Evolutionary conservation across 176 grass and related monocot species (phyloP).

Genomic region (Pontederia paniculata): DNA sequence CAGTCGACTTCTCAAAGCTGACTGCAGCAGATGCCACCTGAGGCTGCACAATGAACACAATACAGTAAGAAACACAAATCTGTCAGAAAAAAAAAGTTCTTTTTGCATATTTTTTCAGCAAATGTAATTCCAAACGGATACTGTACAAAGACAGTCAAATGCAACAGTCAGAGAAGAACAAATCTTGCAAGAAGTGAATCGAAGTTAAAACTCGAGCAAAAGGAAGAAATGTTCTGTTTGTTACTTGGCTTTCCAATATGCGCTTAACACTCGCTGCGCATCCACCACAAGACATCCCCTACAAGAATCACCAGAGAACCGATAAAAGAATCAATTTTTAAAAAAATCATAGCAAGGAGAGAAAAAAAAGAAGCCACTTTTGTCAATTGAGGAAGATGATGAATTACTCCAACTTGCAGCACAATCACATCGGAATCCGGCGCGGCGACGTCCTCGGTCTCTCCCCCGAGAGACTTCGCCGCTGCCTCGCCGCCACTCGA

Average conservation of each 20-base stretch:
- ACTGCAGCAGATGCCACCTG: conserved; percentile 56
- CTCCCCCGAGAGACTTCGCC: not conserved
- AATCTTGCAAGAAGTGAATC: not conserved
- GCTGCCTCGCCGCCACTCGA: conserved; percentile 14
- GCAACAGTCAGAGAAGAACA: not conserved
- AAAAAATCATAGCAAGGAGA: too few species aligned
- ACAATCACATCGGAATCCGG: conserved; percentile 39
- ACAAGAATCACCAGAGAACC: conserved; percentile 8
- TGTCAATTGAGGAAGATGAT: not conserved
- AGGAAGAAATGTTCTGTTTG: conserved; percentile 2
- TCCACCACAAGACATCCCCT: conserved; percentile 89
- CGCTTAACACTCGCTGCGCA: conserved; percentile 77
- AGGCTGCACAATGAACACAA: conserved; percentile 27
- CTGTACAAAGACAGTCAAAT: too few species aligned
- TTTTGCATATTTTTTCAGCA: not conserved
- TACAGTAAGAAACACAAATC: not conserved
- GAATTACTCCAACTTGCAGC: conserved; percentile 58
- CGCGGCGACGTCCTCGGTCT: conserved; percentile 17
- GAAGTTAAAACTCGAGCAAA: not conserved
- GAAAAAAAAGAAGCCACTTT: too few species aligned
- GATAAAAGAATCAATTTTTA: not conserved
- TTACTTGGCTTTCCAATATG: conserved; percentile 79
- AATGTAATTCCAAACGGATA: too few species aligned
- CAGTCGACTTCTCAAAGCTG: conserved; percentile 55
- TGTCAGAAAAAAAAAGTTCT: not conserved